A percentile compares a stretch with the other conserved stretches of the same genome.
phyloP scores from a whole-genome alignment of 192 early-diverging fungal species.

The Umbelopsis isabellina region DNA sequence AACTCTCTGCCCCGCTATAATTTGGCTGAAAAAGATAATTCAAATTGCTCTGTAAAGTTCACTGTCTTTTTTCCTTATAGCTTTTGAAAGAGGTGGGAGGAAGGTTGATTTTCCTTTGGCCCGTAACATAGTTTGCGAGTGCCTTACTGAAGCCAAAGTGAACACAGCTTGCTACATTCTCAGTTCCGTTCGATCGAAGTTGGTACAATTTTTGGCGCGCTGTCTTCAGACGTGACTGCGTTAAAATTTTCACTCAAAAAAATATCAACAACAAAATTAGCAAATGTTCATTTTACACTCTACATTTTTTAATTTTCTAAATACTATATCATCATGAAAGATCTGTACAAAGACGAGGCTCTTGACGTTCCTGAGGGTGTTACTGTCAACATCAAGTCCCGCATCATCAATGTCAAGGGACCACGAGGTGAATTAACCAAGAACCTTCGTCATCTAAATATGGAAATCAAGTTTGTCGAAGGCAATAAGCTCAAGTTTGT shows the following conservation, averaged over 20 bases:
- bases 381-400: slow-evolving; percentile 80
- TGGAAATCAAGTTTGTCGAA: slow-evolving; percentile 76
- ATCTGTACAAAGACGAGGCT: slow-evolving; percentile 83
- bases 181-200: too few species aligned
- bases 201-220: neutral
- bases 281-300: neutral
- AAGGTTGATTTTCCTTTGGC: too few species aligned
- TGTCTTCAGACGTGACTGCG: neutral
- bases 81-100: too few species aligned
- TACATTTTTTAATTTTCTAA: neutral
- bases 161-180: too few species aligned
- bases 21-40: too few species aligned
- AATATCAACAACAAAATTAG: neutral
- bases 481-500: slow-evolving; percentile 75
- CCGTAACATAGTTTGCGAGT: too few species aligned
- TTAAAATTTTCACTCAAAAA: neutral
- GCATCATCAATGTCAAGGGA: slow-evolving; percentile 80
- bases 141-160: too few species aligned
- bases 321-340: slow-evolving; percentile 40
- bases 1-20: too few species aligned
- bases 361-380: slow-evolving; percentile 86
- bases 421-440: slow-evolving; percentile 84
- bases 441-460: slow-evolving; percentile 87
- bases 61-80: too few species aligned
- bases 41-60: too few species aligned